Base-by-base conservation (phyloP, 2,329 filamentous ascomycete species). In the Aspergillus persii region DNA sequence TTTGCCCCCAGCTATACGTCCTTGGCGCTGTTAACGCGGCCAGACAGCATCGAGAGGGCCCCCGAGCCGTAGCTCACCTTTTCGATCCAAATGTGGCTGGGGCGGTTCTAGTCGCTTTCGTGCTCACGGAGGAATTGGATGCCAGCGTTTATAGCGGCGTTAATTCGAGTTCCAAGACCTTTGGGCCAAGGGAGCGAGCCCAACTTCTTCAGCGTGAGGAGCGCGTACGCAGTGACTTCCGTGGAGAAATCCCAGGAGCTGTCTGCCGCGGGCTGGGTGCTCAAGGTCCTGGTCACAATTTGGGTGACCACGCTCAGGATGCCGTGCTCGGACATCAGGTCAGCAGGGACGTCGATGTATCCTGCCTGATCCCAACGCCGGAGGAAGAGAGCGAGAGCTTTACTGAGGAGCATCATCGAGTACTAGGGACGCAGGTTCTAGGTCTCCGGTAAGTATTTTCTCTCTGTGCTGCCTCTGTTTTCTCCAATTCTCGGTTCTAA, bases 331-430 rank as follows among this genome's bases (percentile, higher is more conserved):
- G 41, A 23, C 48, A 50, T 50, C 18, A 49, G 44, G 29, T 55
- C 53, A 12, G 27, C 29, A 26, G 44, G 41, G 36, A 55, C 27
- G 29, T 31, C 41, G 26, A 30, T 23, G n/a, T 48, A 31, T 18
- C 27, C 27, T 23, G 41, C 53, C 15, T 55, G 39, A 27, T 55
- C 26, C 41, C 41, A 48, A 18, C 39, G 53, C 29, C 36, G 23
- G 18, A 55, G 44, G 5, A 49, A 11, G n/a, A 33, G 29, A 26
- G 26, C 27, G 26, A 55, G 27, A n/a, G 53, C 18, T 29, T 55
- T n/a, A 15, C 41, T 29, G 39, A 55, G 53, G n/a, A 55, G 44
- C 53, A 55, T 55, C 41, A 41, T 48, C 11, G 53, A 47, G 29
- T 55, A 55, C n/a, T 31, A 23, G 15, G 27, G 23, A 31, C 53